Percentiles rank a stretch among this genome's conserved stretches.
phyloP scores from a whole-genome alignment of 805 yeast genomes.

The Teunomyces aglyptinius region DNA sequence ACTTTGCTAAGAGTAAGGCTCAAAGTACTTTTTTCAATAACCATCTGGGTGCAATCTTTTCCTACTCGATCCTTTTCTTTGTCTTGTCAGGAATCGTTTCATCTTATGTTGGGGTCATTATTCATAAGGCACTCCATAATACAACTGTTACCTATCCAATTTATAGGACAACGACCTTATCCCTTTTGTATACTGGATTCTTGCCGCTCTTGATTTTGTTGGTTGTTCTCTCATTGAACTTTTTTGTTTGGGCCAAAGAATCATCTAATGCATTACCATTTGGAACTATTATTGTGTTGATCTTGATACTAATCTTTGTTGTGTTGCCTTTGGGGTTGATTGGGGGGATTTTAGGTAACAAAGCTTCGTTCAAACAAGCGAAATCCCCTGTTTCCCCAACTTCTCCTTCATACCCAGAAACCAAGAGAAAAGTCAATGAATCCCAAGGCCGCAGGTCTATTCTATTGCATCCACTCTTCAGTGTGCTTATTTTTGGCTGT shows the following conservation, averaged over 20 bases:
- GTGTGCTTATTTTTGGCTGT: slow-evolving; percentile 56
- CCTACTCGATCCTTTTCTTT: slow-evolving; percentile 58
- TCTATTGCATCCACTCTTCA: slow-evolving; percentile 22
- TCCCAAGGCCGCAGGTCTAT: neutral
- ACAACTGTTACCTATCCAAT: slow-evolving; percentile 29
- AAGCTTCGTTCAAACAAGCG: slow-evolving; percentile 8
- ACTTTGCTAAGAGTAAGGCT: slow-evolving; percentile 23
- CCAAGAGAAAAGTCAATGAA: neutral
- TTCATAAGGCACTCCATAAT: slow-evolving; percentile 55
- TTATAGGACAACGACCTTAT: slow-evolving; percentile 15
- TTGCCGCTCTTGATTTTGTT: slow-evolving; percentile 50
- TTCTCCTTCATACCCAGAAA: slow-evolving; percentile 4
- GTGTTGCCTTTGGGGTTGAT: slow-evolving; percentile 72
- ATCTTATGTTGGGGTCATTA: slow-evolving; percentile 66
- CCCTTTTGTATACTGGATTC: slow-evolving; percentile 33
- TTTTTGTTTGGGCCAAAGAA: slow-evolving; percentile 72
- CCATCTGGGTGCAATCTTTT: slow-evolving; percentile 64
- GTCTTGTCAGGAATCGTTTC: slow-evolving; percentile 71
- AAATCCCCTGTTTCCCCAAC: slow-evolving; percentile 2
- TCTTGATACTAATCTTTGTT: slow-evolving; percentile 59
- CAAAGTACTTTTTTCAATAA: slow-evolving; percentile 61
- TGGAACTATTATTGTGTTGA: slow-evolving; percentile 62
- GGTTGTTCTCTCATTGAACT: slow-evolving; percentile 55
- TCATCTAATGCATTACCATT: slow-evolving; percentile 78
- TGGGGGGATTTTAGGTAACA: slow-evolving; percentile 63